phyloP scores from a whole-genome alignment of 352 stramenopile genomes.

The Blastocystis sp. region DNA sequence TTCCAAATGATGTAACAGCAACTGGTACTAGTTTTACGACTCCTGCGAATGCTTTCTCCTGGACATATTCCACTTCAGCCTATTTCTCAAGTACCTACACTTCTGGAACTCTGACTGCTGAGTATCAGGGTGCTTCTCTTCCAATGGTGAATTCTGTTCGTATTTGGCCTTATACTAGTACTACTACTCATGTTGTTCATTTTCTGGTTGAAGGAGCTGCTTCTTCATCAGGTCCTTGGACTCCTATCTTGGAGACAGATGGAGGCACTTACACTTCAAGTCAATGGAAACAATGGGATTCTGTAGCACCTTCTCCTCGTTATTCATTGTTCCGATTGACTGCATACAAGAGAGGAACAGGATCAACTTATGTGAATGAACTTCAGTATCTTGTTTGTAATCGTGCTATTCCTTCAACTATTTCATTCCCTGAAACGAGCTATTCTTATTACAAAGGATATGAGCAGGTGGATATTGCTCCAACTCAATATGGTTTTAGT shows the following conservation, averaged over 20 bases:
- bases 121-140: background rate
- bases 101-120: background rate
- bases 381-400: too few species aligned
- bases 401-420: background rate
- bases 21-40: background rate
- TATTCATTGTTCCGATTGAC: background rate
- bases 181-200: too few species aligned
- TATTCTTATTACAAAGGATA: too few species aligned
- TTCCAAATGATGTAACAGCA: background rate
- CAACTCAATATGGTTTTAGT: too few species aligned
- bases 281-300: too few species aligned
- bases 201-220: too few species aligned
- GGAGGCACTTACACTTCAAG: too few species aligned
- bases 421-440: background rate
- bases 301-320: too few species aligned
- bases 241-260: too few species aligned
- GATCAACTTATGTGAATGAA: background rate
- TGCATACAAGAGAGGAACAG: background rate
- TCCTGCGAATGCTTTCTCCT: background rate
- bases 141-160: background rate
- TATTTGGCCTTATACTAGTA: too few species aligned
- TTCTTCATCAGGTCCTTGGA: too few species aligned
- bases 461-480: background rate
- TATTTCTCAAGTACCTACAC: background rate
- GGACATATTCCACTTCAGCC: too few species aligned